phyloP scores from a whole-genome alignment of 306 rosid genomes.

The Dalbergia oliveri region DNA sequence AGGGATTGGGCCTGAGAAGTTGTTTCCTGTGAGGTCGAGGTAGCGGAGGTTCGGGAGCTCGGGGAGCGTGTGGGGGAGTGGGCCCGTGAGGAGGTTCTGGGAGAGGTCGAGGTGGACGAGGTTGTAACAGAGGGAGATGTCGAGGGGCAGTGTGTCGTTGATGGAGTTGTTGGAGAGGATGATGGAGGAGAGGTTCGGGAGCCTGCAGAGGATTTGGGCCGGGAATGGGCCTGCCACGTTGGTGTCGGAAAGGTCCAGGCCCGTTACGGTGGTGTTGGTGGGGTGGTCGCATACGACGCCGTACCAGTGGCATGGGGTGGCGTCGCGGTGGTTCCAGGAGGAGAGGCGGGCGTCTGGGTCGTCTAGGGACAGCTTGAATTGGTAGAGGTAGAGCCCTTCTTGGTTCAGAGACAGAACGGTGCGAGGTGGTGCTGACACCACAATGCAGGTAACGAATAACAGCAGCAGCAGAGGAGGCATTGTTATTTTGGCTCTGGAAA shows the following conservation, averaged over 20 bases:
- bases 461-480: constrained; percentile 28
- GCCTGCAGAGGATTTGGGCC: constrained; percentile 64
- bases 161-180: constrained; percentile 83
- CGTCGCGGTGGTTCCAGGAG: constrained; percentile 67
- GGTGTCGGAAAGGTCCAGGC: constrained; percentile 68
- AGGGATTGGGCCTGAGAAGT: constrained; percentile 81
- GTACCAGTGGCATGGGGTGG: constrained; percentile 76
- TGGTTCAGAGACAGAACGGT: constrained; percentile 58
- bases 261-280: constrained; percentile 49
- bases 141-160: constrained; percentile 64
- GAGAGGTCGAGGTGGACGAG: constrained; percentile 79
- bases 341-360: constrained; percentile 65
- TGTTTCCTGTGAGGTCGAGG: constrained; percentile 85
- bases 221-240: constrained; percentile 74
- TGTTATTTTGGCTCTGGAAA: background rate
- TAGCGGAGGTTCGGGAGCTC: constrained; percentile 60
- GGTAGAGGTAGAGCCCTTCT: constrained; percentile 72
- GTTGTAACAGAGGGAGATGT: constrained; percentile 56
- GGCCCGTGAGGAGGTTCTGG: constrained; percentile 84
- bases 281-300: constrained; percentile 61
- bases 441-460: constrained; percentile 10
- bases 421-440: background rate
- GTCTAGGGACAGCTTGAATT: constrained; percentile 62
- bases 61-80: constrained; percentile 64
- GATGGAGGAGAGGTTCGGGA: constrained; percentile 61